These are phyloP conservation scores for Wickerhamiella galacta DNA, from an alignment of 805 yeast genomes.

Conservation along the genomic window DNA sequence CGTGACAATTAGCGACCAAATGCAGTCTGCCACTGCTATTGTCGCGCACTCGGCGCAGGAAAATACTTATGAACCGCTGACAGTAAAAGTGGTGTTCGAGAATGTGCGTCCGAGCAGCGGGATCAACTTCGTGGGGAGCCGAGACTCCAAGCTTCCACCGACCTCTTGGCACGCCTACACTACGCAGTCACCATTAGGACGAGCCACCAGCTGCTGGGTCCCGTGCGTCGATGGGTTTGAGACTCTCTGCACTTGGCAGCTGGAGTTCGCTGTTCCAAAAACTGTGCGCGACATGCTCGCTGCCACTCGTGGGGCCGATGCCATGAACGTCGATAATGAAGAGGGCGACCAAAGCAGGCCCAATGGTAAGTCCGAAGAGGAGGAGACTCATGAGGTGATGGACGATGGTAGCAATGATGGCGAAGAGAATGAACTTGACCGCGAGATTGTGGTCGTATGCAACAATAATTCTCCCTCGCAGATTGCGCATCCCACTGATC, in stretches of 20 bases:
- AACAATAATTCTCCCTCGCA: conserved; percentile 32
- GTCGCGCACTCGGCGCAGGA: conserved; percentile 18
- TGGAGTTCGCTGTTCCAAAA: conserved; percentile 72
- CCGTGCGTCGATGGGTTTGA: conserved; percentile 85
- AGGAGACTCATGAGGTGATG: not conserved
- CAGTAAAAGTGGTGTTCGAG: conserved; percentile 49
- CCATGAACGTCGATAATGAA: conserved; percentile 20
- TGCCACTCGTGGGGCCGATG: conserved; percentile 26
- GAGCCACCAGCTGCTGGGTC: conserved; percentile 90
- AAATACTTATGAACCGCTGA: conserved; percentile 47
- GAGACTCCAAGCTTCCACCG: conserved; percentile 26
- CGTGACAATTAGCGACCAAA: conserved; percentile 44
- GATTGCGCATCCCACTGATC: conserved; percentile 57
- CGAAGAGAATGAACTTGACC: conserved; percentile 18
- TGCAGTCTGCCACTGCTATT: conserved; percentile 20
- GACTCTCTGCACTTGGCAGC: conserved; percentile 84
- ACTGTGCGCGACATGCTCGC: conserved; percentile 55
- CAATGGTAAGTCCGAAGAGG: not conserved
- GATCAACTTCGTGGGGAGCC: conserved; percentile 52
- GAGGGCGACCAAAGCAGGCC: conserved; percentile 7
- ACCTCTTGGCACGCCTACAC: conserved; percentile 75
- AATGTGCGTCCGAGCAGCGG: conserved; percentile 57
- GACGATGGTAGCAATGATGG: conserved; percentile 9
- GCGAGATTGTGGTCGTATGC: conserved; percentile 27
- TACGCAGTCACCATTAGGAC: conserved; percentile 54